These are phyloP conservation scores for Obba rivulosa DNA, from an alignment of 768 basidiomycete species.

Conservation along the genomic window DNA sequence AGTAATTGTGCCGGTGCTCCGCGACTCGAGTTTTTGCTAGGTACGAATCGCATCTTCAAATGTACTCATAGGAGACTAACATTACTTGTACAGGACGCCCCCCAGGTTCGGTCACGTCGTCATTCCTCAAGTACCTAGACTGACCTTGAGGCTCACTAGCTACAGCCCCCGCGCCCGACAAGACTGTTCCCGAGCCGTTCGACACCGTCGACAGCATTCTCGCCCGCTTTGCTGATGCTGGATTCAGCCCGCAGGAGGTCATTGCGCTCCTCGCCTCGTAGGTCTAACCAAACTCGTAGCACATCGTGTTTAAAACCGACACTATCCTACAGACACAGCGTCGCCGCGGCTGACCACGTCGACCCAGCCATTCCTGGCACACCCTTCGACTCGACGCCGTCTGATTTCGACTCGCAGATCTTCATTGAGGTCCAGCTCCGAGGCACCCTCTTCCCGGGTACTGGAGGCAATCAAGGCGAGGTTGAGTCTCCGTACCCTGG, in stretches of 20 bases:
- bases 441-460: constrained; percentile 21
- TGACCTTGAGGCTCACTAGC: not conserved
- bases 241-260: constrained; percentile 18
- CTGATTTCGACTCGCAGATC: constrained; percentile 16
- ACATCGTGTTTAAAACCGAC: not conserved
- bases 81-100: not conserved
- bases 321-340: constrained; percentile 13
- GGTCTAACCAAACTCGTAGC: not conserved
- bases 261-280: constrained; percentile 18
- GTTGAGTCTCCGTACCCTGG: constrained; percentile 22
- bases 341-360: constrained; percentile 21
- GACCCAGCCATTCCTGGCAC: constrained; percentile 15
- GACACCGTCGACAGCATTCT: constrained; percentile 20
- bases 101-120: not conserved
- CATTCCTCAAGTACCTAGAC: no score
- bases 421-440: constrained; percentile 20
- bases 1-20: constrained; percentile 26
- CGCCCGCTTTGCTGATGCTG: constrained; percentile 20
- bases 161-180: constrained; percentile 4
- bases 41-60: not conserved
- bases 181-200: constrained; percentile 13
- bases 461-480: constrained; percentile 19
- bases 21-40: constrained; percentile 17
- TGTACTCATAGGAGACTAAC: not conserved
- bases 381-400: constrained; percentile 17